Conservation (phyloP, 768 basidiomycete species). For the Rhodotorula diobovata region DNA sequence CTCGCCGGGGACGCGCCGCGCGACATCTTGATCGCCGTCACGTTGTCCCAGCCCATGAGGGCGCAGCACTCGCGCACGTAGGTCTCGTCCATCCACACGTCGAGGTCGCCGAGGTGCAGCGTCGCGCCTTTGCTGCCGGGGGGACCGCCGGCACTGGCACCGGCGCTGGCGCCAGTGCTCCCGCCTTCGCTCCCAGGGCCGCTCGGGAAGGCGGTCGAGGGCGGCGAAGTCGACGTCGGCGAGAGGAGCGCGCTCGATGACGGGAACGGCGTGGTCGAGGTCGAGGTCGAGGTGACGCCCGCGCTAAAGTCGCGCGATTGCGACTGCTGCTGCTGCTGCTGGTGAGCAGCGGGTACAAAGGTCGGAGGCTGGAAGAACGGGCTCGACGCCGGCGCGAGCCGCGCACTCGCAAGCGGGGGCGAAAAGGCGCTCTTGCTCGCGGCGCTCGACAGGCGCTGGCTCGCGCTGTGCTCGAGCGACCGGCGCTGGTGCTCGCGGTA, state of each 20-base stretch:
- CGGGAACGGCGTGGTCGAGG: neutral
- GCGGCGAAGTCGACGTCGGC: neutral
- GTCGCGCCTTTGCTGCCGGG: slow-evolving; percentile 28
- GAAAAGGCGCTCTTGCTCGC: slow-evolving; percentile 13
- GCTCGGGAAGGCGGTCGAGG: neutral
- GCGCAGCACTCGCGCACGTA: slow-evolving; percentile 82
- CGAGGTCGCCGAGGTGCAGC: slow-evolving; percentile 65
- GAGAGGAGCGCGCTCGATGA: slow-evolving; percentile 10
- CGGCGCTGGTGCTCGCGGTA: slow-evolving; percentile 35
- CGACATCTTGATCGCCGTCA: slow-evolving; percentile 60
- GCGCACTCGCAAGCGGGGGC: slow-evolving; percentile 10
- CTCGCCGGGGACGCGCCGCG: slow-evolving; percentile 62
- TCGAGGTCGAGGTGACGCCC: neutral
- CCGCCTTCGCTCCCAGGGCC: too few species aligned
- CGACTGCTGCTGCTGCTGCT: neutral
- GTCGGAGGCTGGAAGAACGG: slow-evolving; percentile 2
- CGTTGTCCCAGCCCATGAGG: slow-evolving; percentile 75
- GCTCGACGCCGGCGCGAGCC: slow-evolving; percentile 2
- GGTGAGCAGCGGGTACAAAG: too few species aligned
- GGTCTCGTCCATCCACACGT: slow-evolving; percentile 96
- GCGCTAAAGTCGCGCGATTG: neutral
- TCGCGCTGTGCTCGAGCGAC: slow-evolving; percentile 25
- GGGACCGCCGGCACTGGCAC: neutral
- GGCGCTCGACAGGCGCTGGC: slow-evolving; percentile 14
- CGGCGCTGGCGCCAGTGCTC: too few species aligned